A percentile compares a stretch with the other conserved stretches of the same genome.
These are phyloP conservation scores for Candida stauntonica DNA, from an alignment of 805 yeast species.

Conservation along the genomic window DNA sequence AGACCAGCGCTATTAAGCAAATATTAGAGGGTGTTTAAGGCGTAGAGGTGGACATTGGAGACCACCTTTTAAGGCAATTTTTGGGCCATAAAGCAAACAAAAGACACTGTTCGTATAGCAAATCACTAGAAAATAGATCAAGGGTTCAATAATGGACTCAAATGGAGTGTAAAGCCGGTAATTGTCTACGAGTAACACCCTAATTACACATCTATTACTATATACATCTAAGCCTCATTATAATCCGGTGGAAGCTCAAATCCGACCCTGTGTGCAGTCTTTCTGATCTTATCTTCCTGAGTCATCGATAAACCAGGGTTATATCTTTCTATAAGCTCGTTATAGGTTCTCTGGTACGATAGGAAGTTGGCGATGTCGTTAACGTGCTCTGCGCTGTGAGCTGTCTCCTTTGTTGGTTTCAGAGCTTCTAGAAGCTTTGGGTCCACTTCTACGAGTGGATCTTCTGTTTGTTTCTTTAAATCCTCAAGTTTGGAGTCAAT, in stretches of 20 bases:
- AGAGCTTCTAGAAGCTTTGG: slow-evolving; percentile 13
- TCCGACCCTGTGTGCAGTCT: slow-evolving; percentile 89
- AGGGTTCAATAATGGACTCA: no score
- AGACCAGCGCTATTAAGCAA: no score
- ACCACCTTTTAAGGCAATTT: no score
- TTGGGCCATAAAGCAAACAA: no score
- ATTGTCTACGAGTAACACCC: no score
- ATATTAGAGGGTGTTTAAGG: no score
- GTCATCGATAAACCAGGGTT: slow-evolving; percentile 78
- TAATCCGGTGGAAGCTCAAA: slow-evolving; percentile 49
- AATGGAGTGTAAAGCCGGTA: no score
- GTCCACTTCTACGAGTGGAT: slow-evolving; percentile 18
- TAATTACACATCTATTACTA: no score
- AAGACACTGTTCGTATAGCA: no score
- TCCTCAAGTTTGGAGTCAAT: slow-evolving; percentile 19
- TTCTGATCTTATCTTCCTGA: slow-evolving; percentile 71
- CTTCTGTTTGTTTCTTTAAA: slow-evolving; percentile 16
- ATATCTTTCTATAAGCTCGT: slow-evolving; percentile 76
- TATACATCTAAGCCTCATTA: background rate
- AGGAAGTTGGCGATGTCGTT: slow-evolving; percentile 60
- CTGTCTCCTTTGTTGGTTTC: slow-evolving; percentile 12
- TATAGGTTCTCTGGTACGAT: slow-evolving; percentile 69
- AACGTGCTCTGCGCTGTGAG: slow-evolving; percentile 36
- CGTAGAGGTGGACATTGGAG: no score
- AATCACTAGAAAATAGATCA: no score